These are phyloP conservation scores for Stenogyne calaminthoides DNA, from an alignment of 305 asterid species.

Conservation along the genomic window DNA sequence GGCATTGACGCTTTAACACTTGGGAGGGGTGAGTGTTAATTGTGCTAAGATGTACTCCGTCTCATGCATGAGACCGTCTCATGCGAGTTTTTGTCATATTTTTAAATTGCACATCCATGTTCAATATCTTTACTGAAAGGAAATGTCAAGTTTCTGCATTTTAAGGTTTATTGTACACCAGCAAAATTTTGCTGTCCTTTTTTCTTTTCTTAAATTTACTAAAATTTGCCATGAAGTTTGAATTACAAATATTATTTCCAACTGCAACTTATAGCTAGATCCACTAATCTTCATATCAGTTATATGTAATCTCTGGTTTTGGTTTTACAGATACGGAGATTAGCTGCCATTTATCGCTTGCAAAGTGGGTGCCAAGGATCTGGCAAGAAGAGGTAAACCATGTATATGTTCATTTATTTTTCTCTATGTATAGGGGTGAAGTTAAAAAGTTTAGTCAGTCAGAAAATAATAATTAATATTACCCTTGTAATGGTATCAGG, in stretches of 20 bases:
- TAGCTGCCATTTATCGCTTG: slow-evolving; percentile 81
- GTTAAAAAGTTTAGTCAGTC: not conserved
- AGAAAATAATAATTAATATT: slow-evolving; percentile 7
- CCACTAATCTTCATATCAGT: not conserved
- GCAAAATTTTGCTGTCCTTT: not conserved
- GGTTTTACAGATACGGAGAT: slow-evolving; percentile 58
- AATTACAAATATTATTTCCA: not conserved
- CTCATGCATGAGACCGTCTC: no score
- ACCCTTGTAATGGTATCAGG: not conserved
- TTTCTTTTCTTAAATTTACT: not conserved
- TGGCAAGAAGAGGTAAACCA: slow-evolving; percentile 81
- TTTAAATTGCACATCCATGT: slow-evolving; percentile 6
- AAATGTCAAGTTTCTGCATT: not conserved
- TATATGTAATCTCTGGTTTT: slow-evolving; percentile 19
- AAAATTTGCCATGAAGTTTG: slow-evolving; percentile 2
- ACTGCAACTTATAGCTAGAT: slow-evolving; percentile 13
- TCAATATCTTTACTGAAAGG: slow-evolving; percentile 12
- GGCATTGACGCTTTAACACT: no score
- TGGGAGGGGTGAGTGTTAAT: no score
- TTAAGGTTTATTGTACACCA: not conserved
- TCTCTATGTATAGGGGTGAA: not conserved
- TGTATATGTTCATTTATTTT: slow-evolving; percentile 14
- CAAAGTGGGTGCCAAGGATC: slow-evolving; percentile 74
- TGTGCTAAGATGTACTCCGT: no score
- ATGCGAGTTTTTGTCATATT: no score